A percentile compares a stretch with the other conserved stretches of the same genome.
phyloP scores from a whole-genome alignment of 306 rosid genomes.

The Inga laurina region DNA sequence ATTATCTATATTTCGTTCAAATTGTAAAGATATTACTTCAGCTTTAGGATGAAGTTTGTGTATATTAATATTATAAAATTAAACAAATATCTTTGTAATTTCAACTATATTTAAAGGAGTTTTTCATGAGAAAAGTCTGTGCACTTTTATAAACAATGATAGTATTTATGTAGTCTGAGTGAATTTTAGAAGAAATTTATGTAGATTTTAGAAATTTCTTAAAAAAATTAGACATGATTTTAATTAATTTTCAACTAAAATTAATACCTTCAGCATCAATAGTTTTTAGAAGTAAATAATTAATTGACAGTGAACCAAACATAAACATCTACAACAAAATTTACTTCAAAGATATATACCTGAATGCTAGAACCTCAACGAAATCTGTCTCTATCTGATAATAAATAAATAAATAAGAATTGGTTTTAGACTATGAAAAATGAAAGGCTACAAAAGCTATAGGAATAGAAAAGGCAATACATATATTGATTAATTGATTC shows the following conservation, averaged over 20 bases:
- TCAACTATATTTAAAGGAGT: background rate
- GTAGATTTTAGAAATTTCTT: background rate
- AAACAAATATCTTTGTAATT: too few species aligned
- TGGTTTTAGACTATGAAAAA: slow-evolving; percentile 10
- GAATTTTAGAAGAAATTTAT: background rate
- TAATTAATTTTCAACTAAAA: background rate
- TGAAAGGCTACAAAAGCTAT: background rate
- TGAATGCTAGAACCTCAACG: slow-evolving; percentile 79
- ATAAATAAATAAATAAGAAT: slow-evolving; percentile 5
- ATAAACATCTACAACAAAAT: background rate
- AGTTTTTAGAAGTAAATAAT: background rate
- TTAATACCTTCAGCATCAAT: background rate
- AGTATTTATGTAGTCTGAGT: background rate
- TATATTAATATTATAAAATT: too few species aligned
- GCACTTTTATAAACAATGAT: background rate
- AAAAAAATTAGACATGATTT: background rate
- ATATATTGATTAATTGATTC: background rate
- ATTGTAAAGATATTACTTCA: background rate
- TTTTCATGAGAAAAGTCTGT: background rate
- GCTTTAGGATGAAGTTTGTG: background rate
- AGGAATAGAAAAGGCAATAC: background rate
- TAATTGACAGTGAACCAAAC: background rate
- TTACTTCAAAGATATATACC: slow-evolving; percentile 30
- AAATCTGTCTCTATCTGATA: slow-evolving; percentile 80
- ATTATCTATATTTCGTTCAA: background rate